Evolutionary conservation across 2,329 filamentous ascomycete genomes (phyloP), one percentile per base, ranked within the genome.

Genomic region (Myrmaecium sp.): DNA sequence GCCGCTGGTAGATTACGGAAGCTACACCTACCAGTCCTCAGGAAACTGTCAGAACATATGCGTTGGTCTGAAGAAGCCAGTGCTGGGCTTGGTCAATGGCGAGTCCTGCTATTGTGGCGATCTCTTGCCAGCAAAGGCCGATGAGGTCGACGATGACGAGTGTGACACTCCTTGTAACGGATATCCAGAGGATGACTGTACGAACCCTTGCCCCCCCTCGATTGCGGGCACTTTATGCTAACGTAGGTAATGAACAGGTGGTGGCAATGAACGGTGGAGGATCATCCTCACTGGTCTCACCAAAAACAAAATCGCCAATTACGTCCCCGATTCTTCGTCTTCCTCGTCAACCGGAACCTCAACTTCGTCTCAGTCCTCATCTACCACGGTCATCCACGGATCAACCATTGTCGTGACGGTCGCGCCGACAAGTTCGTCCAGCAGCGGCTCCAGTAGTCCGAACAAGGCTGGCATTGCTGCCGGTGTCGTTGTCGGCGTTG

Each of bases 401-500:
- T 36, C 33, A 9, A 52, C 50, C 5, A 40, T 52, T 19, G 33
- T 51, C 18, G 36, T 51, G 18, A 54, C 49, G 4, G 36, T 41
- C 4, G 67, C 30, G 61, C 58, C 57, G 65, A 70, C 27, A 11
- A 54, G 21, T 39, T 64, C 18, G 40, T 52, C 14, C 51, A 62
- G 33, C 4, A 25, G 26, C 5, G 34, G 37, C 9, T 37, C 38
- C 12, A 45, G 47, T 12, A 37, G 45, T 8, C 58, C 73, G n/a
- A 84, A 75, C 46, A 78, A 71, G n/a, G 78, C 72, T 20, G 82
- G 76, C 25, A 84, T 95, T 38, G 83, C 78, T 11, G 86, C 74
- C 6, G 86, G 86, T 33, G 79, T 82, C 2, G 84, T 94, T 2
- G 78, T 89, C 6, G 83, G 80, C 31, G 69, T 93, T 2, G 58